These are phyloP conservation scores for Candida anutae DNA, from an alignment of 1,139 yeast genomes.

Conservation along the genomic window DNA sequence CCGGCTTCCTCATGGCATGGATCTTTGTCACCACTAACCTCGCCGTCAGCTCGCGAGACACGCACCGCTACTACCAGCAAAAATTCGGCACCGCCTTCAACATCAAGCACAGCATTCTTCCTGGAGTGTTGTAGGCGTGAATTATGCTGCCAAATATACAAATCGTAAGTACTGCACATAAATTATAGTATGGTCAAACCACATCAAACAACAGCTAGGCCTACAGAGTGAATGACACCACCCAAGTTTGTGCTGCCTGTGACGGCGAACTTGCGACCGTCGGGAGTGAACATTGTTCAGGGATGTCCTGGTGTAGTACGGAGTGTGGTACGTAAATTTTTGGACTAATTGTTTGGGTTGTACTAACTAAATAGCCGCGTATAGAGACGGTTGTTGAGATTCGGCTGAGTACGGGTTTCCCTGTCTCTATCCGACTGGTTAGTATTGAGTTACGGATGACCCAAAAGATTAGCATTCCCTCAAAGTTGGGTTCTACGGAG, in stretches of 20 bases:
- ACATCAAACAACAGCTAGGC: too few species aligned
- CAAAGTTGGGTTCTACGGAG: slow-evolving; percentile 38
- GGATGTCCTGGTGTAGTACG: slow-evolving; percentile 64
- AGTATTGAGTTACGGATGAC: slow-evolving; percentile 29
- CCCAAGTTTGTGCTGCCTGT: slow-evolving; percentile 22
- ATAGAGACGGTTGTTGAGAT: slow-evolving; percentile 37
- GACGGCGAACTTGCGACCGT: slow-evolving; percentile 33
- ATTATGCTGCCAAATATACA: too few species aligned
- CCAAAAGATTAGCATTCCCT: slow-evolving; percentile 32
- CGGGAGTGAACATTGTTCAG: slow-evolving; percentile 39
- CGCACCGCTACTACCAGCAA: slow-evolving; percentile 43
- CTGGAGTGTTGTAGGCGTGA: slow-evolving; percentile 5
- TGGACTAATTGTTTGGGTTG: neutral
- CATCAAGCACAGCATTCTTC: slow-evolving; percentile 7
- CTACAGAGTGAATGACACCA: slow-evolving; percentile 4
- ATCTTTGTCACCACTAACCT: slow-evolving; percentile 62
- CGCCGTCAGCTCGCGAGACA: slow-evolving; percentile 53
- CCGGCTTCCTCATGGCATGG: slow-evolving; percentile 17
- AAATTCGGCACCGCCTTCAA: slow-evolving; percentile 6
- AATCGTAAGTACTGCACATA: too few species aligned
- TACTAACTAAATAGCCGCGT: slow-evolving; percentile 25
- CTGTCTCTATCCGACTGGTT: slow-evolving; percentile 32
- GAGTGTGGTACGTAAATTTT: slow-evolving; percentile 29
- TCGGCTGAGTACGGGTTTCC: slow-evolving; percentile 29
- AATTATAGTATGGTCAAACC: too few species aligned